Conservation (phyloP, 1,284 basidiomycete genomes). For the Ganoderma resinaceum region DNA sequence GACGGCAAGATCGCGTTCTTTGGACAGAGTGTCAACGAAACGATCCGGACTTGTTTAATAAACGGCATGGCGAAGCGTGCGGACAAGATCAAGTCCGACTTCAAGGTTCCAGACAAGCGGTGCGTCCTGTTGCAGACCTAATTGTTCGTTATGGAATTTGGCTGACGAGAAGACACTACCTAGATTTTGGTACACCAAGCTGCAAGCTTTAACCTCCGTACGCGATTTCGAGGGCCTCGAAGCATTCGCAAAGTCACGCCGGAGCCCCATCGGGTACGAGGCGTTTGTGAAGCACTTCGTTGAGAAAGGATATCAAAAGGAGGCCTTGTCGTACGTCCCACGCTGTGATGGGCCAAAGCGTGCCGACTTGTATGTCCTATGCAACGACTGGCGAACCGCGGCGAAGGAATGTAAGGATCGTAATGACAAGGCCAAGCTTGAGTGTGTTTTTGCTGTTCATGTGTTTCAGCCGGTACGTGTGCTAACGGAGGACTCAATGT, state of each 20-base stretch:
- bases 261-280: slow-evolving; percentile 96
- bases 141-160: neutral
- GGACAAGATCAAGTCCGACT: slow-evolving; percentile 86
- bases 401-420: slow-evolving; percentile 89
- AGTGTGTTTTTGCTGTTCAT: slow-evolving; percentile 53
- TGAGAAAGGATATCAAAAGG: slow-evolving; percentile 71
- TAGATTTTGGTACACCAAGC: slow-evolving; percentile 93
- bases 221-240: slow-evolving; percentile 89
- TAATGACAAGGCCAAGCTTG: slow-evolving; percentile 80
- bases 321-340: slow-evolving; percentile 79
- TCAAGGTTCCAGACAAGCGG: slow-evolving; percentile 93
- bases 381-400: slow-evolving; percentile 88
- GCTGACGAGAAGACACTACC: neutral
- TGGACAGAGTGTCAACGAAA: slow-evolving; percentile 85
- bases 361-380: slow-evolving; percentile 86
- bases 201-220: slow-evolving; percentile 80
- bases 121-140: slow-evolving; percentile 37
- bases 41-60: slow-evolving; percentile 77
- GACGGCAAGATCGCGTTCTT: slow-evolving; percentile 81
- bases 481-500: slow-evolving; percentile 18
- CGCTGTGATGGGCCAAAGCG: slow-evolving; percentile 86
- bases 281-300: slow-evolving; percentile 88
- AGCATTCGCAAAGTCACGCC: slow-evolving; percentile 81
- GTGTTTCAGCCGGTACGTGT: neutral
- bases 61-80: slow-evolving; percentile 86